Evolutionary conservation across 2,329 filamentous ascomycete genomes (phyloP), one percentile per base, ranked within the genome.

Genomic region (Aspergillus pseudonomiae): DNA sequence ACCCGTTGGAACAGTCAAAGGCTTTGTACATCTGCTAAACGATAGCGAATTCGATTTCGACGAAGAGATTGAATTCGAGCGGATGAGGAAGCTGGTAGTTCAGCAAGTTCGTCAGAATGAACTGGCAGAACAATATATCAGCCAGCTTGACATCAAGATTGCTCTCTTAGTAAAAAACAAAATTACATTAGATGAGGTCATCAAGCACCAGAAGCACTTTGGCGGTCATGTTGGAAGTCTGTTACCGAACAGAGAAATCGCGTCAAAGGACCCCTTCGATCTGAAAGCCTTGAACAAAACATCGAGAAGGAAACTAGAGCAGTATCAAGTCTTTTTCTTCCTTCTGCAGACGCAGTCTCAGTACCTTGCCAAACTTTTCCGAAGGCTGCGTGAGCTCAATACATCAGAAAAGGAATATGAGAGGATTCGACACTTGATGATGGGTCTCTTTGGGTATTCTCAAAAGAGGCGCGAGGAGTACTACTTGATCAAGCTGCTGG

Each of bases 41-140:
- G 95, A 99, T 78, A 98, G 93, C 73, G 94, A 97, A 74, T 97
- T 99, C 72, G 95, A 99, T 76, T 99, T 99, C 79, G 96, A 99
- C 75, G 94, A 98, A 76, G 95, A 99, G 77, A 90, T 99, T 58
- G 95, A 99, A 75, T 97, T 98, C 69, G 95, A 99, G 78, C 88
- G 94, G 55, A 83, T 98, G 74, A 88, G 96, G 59, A 97, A 98
- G 83, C 96, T 92, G 4, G 95, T 99, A 19, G 94, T 99, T 7
- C 94, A 98, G 75, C 94, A 98, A 75, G 95, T 99, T 11, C 90
- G 94, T 55, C 94, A 97, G 71, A 99, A 99, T 73, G 95, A 99
- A 80, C 89, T 96, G 83, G 88, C 96, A 45, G 95, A 99, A 79
- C 93, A 97, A 76, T 99, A 99, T 74, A 97, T 99, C 70, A 94